Base-by-base conservation (phyloP, 2,329 filamentous ascomycete species). In the Cercospora nicotianae region DNA sequence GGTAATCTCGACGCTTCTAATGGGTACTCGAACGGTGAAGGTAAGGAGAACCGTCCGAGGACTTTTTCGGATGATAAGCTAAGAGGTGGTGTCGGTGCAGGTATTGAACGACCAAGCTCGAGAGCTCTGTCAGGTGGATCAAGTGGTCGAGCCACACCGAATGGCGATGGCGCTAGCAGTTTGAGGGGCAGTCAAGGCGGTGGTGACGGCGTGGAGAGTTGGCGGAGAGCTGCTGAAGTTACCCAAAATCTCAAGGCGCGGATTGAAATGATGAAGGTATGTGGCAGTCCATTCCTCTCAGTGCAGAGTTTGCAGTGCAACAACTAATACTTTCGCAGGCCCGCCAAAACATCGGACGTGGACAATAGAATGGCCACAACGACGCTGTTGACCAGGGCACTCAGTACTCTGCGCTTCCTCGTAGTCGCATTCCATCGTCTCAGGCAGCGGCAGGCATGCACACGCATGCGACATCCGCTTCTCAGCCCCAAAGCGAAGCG, bases 211-310 rank as follows among this genome's bases (percentile, higher is more conserved):
- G 89, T 90, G 18, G 95, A 99, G 82, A 98, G 94, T 78, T 99
- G 95, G 95, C 96, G 94, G 83, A 86, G 95, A 73, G 95, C 95
- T 18, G 95, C 95, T 2, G 95, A 99, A 83, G 95, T 99, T 67
- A 99, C 95, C 64, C 97, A 94, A 80, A 95, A 97, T 79, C 81
- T 99, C 76, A 99, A 98, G 83, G 93, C 94, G 63, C 89, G 95
- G 78, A 99, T 99, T 80, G 95, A 98, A 83, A 91, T 95, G 84
- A 99, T 99, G 95, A 99, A 98, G 86, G 88, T 86, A 59, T 58
- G 20, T 55, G 13, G 51, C 33, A 48, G 1, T 20, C 26, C 6
- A 20, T 9, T 26, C 10, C 1, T 5, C 30, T 16, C 28, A 8
- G 20, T 2, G 26, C 26, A 28, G 26, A 4, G 26, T 3, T 18